Conservation (phyloP, 78 protist species). For the Dictyostelium citrinum region DNA sequence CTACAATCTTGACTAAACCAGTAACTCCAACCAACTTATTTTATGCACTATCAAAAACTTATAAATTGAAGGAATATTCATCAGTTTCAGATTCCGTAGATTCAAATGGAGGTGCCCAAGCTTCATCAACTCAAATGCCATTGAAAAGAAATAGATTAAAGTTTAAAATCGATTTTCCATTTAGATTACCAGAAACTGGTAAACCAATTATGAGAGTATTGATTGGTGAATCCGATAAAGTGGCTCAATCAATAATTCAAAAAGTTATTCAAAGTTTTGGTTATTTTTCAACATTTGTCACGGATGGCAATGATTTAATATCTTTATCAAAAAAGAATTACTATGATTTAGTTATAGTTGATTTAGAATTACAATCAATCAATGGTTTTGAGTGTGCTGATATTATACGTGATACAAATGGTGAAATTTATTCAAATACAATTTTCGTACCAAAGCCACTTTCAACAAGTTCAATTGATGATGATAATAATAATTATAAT, state of each 20-base stretch:
- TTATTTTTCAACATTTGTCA: constrained; percentile 12
- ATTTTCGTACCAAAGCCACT: background rate
- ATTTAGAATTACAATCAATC: background rate
- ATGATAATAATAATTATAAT: background rate
- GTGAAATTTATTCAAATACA: background rate
- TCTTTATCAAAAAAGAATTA: constrained; percentile 52
- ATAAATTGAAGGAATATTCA: background rate
- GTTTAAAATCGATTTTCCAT: constrained; percentile 31
- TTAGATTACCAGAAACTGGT: constrained; percentile 23
- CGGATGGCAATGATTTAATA: background rate
- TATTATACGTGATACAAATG: constrained; percentile 7
- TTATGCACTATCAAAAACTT: background rate
- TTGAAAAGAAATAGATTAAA: background rate
- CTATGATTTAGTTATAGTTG: constrained; percentile 40
- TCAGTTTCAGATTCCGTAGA: background rate
- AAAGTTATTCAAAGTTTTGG: background rate
- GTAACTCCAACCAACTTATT: constrained; percentile 19
- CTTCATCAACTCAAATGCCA: background rate
- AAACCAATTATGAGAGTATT: constrained; percentile 27
- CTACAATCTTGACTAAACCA: constrained; percentile 5
- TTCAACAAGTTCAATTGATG: background rate
- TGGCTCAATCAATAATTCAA: constrained; percentile 3
- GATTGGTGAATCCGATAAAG: constrained; percentile 10
- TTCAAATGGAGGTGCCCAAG: background rate
- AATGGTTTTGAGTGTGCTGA: constrained; percentile 12